Evolutionary conservation across 306 rosid species (phyloP).

Genomic region (Medicago lupulina): DNA sequence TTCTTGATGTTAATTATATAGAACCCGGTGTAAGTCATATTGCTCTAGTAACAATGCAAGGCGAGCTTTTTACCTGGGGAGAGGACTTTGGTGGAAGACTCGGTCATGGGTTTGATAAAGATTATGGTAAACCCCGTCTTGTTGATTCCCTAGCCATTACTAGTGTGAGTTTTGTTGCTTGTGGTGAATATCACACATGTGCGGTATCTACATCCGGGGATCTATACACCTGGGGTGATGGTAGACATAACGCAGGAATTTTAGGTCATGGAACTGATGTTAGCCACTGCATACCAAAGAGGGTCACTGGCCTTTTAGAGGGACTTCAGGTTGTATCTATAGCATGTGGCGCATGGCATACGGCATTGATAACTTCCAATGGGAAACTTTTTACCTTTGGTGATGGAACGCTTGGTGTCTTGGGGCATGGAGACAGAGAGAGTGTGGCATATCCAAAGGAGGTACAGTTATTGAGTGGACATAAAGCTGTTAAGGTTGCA

Average conservation of each 20-base stretch:
- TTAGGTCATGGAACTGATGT: slow-evolving; percentile 90
- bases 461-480: slow-evolving; percentile 74
- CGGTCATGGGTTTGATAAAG: slow-evolving; percentile 85
- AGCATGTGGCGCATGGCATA: slow-evolving; percentile 96
- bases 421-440: slow-evolving; percentile 89
- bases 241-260: slow-evolving; percentile 75
- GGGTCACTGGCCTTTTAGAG: slow-evolving; percentile 70
- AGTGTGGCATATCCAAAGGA: slow-evolving; percentile 77
- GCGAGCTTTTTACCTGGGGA: slow-evolving; percentile 99
- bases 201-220: slow-evolving; percentile 80
- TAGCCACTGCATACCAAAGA: slow-evolving; percentile 85
- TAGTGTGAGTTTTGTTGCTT: slow-evolving; percentile 69
- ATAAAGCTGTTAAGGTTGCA: slow-evolving; percentile 77
- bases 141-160: slow-evolving; percentile 77
- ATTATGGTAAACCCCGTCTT: slow-evolving; percentile 64
- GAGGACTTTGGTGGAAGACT: slow-evolving; percentile 95
- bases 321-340: slow-evolving; percentile 86
- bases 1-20: slow-evolving; percentile 88
- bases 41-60: slow-evolving; percentile 91
- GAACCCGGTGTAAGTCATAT: slow-evolving; percentile 80
- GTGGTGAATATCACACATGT: slow-evolving; percentile 95
- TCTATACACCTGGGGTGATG: slow-evolving; percentile 95
- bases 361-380: slow-evolving; percentile 75
- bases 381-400: slow-evolving; percentile 93
- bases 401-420: slow-evolving; percentile 88